phyloP scores from a whole-genome alignment of 306 rosid species.

The Rosa rugosa region DNA sequence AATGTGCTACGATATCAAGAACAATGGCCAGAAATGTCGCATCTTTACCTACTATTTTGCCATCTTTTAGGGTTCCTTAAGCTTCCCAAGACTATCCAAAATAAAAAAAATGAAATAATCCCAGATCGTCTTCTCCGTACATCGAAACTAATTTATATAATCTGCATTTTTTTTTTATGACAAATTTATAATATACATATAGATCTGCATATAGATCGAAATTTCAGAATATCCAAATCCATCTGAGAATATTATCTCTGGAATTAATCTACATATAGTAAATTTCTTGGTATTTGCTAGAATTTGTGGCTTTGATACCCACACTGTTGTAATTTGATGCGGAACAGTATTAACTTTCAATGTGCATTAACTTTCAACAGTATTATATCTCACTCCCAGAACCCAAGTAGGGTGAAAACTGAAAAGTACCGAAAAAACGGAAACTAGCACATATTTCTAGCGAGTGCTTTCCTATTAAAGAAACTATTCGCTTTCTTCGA shows the following conservation, averaged over 20 bases:
- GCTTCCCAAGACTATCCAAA: neutral
- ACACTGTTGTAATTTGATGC: too few relatives aligned
- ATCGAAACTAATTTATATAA: neutral
- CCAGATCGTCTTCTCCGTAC: neutral
- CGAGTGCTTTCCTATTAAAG: slow-evolving; percentile 11
- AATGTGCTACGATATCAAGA: neutral
- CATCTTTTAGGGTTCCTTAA: slow-evolving; percentile 3
- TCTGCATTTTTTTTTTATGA: too few relatives aligned
- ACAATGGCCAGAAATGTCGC: neutral
- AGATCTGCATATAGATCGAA: neutral
- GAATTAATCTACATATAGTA: neutral
- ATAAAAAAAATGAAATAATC: neutral
- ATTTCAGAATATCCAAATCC: too few relatives aligned
- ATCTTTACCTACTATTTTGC: neutral
- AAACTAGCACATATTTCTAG: neutral
- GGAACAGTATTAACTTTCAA: too few relatives aligned
- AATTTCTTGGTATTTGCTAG: too few relatives aligned
- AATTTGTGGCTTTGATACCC: too few relatives aligned
- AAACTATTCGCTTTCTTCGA: neutral
- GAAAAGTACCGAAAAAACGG: neutral
- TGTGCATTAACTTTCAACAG: too few relatives aligned
- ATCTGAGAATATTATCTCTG: slow-evolving; percentile 1
- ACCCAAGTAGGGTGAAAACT: neutral
- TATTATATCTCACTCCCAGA: neutral
- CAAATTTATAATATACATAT: too few relatives aligned